These are phyloP conservation scores for Podospora pseudopauciseta DNA, from an alignment of 495 filamentous ascomycete species.

Conservation along the genomic window DNA sequence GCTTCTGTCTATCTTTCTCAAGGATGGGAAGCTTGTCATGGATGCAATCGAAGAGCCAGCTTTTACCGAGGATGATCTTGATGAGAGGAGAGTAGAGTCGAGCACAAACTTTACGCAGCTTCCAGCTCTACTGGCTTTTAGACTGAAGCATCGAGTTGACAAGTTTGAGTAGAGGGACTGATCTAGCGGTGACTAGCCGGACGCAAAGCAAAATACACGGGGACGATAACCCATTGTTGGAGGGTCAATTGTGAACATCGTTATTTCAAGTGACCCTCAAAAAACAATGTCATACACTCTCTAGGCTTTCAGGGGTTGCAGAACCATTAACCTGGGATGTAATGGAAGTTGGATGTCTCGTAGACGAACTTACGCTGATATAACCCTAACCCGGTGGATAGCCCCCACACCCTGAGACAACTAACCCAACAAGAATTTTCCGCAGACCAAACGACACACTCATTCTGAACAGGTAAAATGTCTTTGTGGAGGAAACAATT, in stretches of 20 bases:
- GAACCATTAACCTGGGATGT: no score
- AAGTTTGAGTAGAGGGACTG: background rate
- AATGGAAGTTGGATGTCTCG: background rate
- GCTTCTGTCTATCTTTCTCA: slow-evolving; percentile 39
- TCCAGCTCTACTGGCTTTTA: slow-evolving; percentile 36
- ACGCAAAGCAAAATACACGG: no score
- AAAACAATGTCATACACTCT: no score
- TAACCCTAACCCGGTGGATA: background rate
- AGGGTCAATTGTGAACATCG: no score
- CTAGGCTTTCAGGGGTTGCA: no score
- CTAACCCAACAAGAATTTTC: no score
- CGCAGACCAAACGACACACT: no score
- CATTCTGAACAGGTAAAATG: no score
- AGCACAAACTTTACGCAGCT: slow-evolving; percentile 37
- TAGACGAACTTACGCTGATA: background rate
- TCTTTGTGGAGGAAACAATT: no score
- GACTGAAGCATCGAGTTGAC: background rate
- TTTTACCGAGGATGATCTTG: slow-evolving; percentile 28
- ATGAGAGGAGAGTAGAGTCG: slow-evolving; percentile 25
- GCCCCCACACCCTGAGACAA: background rate
- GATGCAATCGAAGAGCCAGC: slow-evolving; percentile 44
- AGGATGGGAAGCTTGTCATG: slow-evolving; percentile 33
- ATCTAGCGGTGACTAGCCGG: no score
- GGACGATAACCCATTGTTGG: no score
- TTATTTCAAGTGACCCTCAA: no score